Evolutionary conservation across 2,329 filamentous ascomycete genomes (phyloP).

Genomic region (Trichoderma sp.): DNA sequence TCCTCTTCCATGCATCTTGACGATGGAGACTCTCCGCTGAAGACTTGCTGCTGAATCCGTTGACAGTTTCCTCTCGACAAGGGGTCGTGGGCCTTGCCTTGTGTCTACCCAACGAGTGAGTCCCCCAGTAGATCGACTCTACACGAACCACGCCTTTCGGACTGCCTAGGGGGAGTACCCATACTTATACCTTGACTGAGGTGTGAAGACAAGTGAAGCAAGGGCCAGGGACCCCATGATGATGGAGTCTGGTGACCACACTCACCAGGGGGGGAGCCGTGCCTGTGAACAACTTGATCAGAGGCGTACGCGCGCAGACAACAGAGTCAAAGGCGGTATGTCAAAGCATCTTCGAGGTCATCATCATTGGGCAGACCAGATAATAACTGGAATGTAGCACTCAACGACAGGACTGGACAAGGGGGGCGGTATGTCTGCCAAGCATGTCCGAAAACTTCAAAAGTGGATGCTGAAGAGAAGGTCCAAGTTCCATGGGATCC

Average conservation of each 20-base stretch:
- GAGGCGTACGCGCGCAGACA: slow-evolving; percentile 16
- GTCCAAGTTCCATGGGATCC: not conserved
- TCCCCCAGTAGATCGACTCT: too few relatives aligned
- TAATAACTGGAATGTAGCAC: not conserved
- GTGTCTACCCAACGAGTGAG: too few relatives aligned
- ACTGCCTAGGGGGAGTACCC: not conserved
- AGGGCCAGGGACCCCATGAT: not conserved
- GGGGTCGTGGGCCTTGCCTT: too few relatives aligned
- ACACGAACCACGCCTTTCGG: not conserved
- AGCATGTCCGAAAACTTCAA: not conserved
- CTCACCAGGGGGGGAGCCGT: not conserved
- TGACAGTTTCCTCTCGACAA: not conserved
- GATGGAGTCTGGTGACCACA: not conserved
- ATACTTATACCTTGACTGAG: not conserved
- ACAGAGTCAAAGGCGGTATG: not conserved
- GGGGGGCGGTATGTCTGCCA: not conserved
- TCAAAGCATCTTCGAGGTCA: too few relatives aligned
- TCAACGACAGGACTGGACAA: not conserved
- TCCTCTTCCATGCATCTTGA: not conserved
- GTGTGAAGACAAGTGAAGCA: not conserved
- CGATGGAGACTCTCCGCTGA: not conserved
- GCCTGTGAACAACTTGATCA: not conserved
- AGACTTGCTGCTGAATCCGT: not conserved
- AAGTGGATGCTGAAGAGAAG: slow-evolving; percentile 4
- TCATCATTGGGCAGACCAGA: not conserved